Percentiles rank a stretch among this genome's conserved stretches.
Evolutionary conservation across 495 filamentous ascomycete species (phyloP).

Genomic region (Hypoxylon fragiforme): DNA sequence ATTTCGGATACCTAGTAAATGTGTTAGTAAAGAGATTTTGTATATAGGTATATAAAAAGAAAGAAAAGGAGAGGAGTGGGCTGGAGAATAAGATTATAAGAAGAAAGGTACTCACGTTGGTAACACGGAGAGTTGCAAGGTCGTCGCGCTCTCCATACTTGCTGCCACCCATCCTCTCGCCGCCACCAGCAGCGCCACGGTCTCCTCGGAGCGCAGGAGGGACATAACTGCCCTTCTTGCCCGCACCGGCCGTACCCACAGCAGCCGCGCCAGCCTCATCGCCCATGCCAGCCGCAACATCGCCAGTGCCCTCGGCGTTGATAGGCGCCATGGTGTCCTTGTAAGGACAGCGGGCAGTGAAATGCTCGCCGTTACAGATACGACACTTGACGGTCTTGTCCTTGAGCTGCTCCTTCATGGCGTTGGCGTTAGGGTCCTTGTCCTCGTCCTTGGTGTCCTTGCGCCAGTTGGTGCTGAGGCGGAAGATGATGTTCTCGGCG

Average conservation of each 20-base stretch:
- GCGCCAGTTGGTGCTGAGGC: slow-evolving; percentile 87
- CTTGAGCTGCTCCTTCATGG: slow-evolving; percentile 89
- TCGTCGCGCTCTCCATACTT: slow-evolving; percentile 94
- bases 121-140: slow-evolving; percentile 91
- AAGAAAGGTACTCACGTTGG: slow-evolving; percentile 71
- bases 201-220: slow-evolving; percentile 87
- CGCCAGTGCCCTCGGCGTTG: slow-evolving; percentile 55
- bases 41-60: too few relatives aligned
- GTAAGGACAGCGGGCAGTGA: slow-evolving; percentile 84
- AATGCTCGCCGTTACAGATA: slow-evolving; percentile 98
- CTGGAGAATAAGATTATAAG: slow-evolving; percentile 1
- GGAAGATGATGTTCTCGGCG: slow-evolving; percentile 97
- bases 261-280: slow-evolving; percentile 50
- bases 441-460: slow-evolving; percentile 80
- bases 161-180: slow-evolving; percentile 84
- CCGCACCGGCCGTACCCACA: slow-evolving; percentile 46
- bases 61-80: background rate
- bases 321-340: slow-evolving; percentile 68
- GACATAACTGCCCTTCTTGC: slow-evolving; percentile 80
- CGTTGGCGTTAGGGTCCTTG: slow-evolving; percentile 71
- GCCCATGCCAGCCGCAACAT: slow-evolving; percentile 57
- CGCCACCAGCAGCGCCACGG: slow-evolving; percentile 59
- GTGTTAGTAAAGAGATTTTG: slow-evolving; percentile 20
- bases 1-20: slow-evolving; percentile 82
- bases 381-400: slow-evolving; percentile 99